Conservation (phyloP, 768 basidiomycete species). For the Psilocybe tampanensis region DNA sequence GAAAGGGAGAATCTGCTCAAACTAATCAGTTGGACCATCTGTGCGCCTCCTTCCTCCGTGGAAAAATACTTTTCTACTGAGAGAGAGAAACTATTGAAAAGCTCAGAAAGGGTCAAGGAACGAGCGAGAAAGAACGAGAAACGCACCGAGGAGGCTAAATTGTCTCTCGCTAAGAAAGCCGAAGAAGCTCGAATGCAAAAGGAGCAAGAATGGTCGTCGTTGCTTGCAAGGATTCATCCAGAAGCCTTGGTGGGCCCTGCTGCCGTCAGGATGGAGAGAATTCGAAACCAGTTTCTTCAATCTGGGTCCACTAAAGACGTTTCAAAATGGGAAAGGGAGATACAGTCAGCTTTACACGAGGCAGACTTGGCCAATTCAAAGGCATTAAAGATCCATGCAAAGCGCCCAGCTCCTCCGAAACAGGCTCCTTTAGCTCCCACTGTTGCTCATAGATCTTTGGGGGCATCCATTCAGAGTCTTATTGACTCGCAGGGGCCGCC, state of each 20-base stretch:
- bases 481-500: slow-evolving; percentile 31
- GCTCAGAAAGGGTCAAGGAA: slow-evolving; percentile 45
- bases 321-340: slow-evolving; percentile 65
- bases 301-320: slow-evolving; percentile 51
- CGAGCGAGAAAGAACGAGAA: slow-evolving; percentile 33
- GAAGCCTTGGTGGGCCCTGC: slow-evolving; percentile 49
- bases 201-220: slow-evolving; percentile 65
- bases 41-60: slow-evolving; percentile 56
- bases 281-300: slow-evolving; percentile 61
- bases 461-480: slow-evolving; percentile 25
- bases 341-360: slow-evolving; percentile 57
- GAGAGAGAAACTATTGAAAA: slow-evolving; percentile 39
- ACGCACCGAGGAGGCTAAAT: slow-evolving; percentile 44
- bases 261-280: slow-evolving; percentile 51
- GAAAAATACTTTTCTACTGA: slow-evolving; percentile 44
- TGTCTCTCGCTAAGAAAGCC: slow-evolving; percentile 61
- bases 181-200: slow-evolving; percentile 60
- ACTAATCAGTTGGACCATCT: slow-evolving; percentile 53
- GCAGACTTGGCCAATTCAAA: slow-evolving; percentile 51
- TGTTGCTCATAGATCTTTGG: slow-evolving; percentile 9
- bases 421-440: slow-evolving; percentile 11
- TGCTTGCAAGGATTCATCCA: slow-evolving; percentile 60
- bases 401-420: slow-evolving; percentile 26
- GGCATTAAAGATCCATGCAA: slow-evolving; percentile 35
- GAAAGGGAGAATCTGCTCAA: slow-evolving; percentile 36